Evolutionary conservation across 345 rosid species (phyloP), one percentile per base, ranked within the genome.

Genomic region (Noccaea bulbosa): DNA sequence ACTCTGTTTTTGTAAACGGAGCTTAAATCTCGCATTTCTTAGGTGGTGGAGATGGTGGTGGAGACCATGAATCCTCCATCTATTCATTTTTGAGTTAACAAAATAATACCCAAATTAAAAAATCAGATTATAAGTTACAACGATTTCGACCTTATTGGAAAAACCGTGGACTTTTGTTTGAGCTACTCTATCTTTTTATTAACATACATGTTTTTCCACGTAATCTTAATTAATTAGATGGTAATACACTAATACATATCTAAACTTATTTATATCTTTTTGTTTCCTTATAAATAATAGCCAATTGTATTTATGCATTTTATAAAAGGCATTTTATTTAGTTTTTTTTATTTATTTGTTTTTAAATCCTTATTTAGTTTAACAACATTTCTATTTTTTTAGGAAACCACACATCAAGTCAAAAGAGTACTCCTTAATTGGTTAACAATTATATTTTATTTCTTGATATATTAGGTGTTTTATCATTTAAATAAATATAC

Each of bases 11-110:
- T 54, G 70, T 55, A 54, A 67, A 54, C 24, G 43, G 71, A 76
- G 75, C 79, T 69, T 76, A 69, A 76, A 76, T 69, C 67, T 16
- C 79, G 74, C 70, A 30, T 12, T 32, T 62, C 70, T 62, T 69
- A 44, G 65, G 68, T 75, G 78, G 73, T 62, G 66, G 71, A 15
- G 71, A 34, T 54, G 54, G 34, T 52, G 47, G 70, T 61, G 74
- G 64, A 73, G 46, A 63, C 16, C 65, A 75, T 74, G 68, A 68
- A 63, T 61, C 73, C 24, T 53, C 69, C 63, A 30, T 67, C 27
- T 67, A 3, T 74, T 48, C 57, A 32, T 39, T 65, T 65, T 12
- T 38, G 48, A 5, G 14, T 4, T 12, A 41, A 59, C 78, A 67
- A 74, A 39, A 47, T 2, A 46, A 45, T 39, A 57, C 65, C 40